Evolutionary conservation across 441 rosid genomes (phyloP).

Genomic region (Sinapis alba): DNA sequence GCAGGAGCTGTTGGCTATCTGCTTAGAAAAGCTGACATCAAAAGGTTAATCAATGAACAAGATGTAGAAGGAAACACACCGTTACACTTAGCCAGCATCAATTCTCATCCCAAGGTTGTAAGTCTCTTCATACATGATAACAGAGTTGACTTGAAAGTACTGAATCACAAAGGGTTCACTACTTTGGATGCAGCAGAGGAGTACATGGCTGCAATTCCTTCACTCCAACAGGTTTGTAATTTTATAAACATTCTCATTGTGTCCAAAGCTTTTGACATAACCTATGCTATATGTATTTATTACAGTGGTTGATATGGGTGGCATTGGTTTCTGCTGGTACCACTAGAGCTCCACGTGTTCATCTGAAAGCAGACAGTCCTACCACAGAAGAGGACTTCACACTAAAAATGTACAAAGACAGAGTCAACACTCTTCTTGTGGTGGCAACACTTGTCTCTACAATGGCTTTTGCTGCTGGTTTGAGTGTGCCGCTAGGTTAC

Average conservation of each 20-base stretch:
- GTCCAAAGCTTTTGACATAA: neutral
- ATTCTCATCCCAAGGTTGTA: conserved; percentile 23
- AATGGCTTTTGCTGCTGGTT: conserved; percentile 30
- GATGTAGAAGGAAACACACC: conserved; percentile 29
- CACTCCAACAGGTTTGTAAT: neutral
- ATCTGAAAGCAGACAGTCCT: neutral
- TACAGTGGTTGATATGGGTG: conserved; percentile 20
- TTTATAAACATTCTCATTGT: neutral
- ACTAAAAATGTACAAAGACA: conserved; percentile 9
- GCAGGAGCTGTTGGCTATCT: conserved; percentile 9
- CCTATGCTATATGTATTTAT: neutral
- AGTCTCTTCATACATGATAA: conserved; percentile 6
- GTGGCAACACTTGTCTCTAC: conserved; percentile 31
- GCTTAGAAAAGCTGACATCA: conserved; percentile 12
- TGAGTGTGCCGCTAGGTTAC: conserved; percentile 31
- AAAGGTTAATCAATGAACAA: conserved; percentile 24
- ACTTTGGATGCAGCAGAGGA: neutral
- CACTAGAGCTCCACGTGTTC: conserved; percentile 1
- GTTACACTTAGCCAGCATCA: conserved; percentile 26
- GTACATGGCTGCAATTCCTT: neutral
- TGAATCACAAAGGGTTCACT: conserved; percentile 22
- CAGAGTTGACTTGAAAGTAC: conserved; percentile 7
- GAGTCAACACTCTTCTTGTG: conserved; percentile 30
- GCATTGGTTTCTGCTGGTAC: conserved; percentile 30
- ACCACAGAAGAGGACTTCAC: conserved; percentile 10